Conservation (phyloP, 768 basidiomycete species). For the Terana coerulea region DNA sequence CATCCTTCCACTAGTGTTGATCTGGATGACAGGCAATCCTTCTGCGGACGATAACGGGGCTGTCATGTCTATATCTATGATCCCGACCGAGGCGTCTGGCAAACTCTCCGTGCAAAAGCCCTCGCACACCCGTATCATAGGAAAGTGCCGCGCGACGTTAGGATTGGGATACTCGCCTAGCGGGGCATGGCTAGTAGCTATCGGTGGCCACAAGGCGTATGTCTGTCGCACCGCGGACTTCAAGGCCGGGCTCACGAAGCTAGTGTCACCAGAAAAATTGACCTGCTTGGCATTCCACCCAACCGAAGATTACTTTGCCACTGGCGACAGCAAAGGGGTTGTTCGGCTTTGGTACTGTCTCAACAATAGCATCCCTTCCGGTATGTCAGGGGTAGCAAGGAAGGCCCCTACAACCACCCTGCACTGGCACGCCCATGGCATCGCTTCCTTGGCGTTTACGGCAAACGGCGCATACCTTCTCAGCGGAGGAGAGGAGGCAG, state of each 20-base stretch:
- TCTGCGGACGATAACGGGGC: constrained; percentile 49
- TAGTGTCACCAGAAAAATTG: constrained; percentile 72
- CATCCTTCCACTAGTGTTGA: not conserved
- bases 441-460: constrained; percentile 83
- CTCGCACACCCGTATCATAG: constrained; percentile 51
- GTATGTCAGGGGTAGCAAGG: constrained; percentile 64
- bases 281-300: constrained; percentile 90
- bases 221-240: constrained; percentile 57
- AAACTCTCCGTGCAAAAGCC: constrained; percentile 39
- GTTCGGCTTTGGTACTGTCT: constrained; percentile 94
- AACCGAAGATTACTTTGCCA: constrained; percentile 89
- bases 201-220: constrained; percentile 75
- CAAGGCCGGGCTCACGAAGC: constrained; percentile 73
- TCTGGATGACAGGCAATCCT: constrained; percentile 8
- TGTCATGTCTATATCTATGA: constrained; percentile 63
- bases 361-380: constrained; percentile 46
- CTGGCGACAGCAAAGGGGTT: constrained; percentile 82
- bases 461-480: constrained; percentile 88
- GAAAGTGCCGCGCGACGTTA: constrained; percentile 61
- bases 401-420: constrained; percentile 79
- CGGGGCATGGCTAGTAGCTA: constrained; percentile 74
- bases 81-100: constrained; percentile 39
- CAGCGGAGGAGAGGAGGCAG: constrained; percentile 93
- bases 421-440: constrained; percentile 97
- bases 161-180: constrained; percentile 72